phyloP scores from a whole-genome alignment of 805 yeast genomes.

The Ascoidea asiatica region DNA sequence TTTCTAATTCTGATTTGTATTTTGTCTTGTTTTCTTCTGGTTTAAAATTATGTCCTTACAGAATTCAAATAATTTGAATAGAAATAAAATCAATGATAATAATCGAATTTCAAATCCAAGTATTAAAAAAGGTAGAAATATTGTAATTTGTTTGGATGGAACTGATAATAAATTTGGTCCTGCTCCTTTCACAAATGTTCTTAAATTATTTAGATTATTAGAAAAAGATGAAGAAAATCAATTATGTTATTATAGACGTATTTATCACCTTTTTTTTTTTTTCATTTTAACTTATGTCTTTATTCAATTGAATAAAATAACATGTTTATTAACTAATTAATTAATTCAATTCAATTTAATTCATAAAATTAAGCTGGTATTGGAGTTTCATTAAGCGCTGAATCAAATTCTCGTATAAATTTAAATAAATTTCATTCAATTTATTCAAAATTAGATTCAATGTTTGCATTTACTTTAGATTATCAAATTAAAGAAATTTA shows the following conservation, averaged over 20 bases:
- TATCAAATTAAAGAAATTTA: constrained; percentile 47
- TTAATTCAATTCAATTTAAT: neutral
- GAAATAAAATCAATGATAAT: too few species aligned
- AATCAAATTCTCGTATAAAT: constrained; percentile 16
- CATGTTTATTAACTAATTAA: neutral
- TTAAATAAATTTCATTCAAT: too few species aligned
- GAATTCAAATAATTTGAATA: neutral
- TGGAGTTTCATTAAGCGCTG: constrained; percentile 36
- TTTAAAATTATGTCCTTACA: neutral
- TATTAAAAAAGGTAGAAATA: constrained; percentile 14
- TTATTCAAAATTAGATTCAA: constrained; percentile 22
- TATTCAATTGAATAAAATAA: neutral
- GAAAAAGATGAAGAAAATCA: constrained; percentile 31
- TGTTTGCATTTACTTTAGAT: constrained; percentile 41
- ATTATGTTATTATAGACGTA: constrained; percentile 48
- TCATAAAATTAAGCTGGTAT: constrained; percentile 34
- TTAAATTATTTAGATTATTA: constrained; percentile 37
- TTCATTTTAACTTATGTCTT: neutral
- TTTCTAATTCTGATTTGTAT: neutral
- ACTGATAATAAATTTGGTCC: constrained; percentile 47
- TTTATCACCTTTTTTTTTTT: constrained; percentile 5
- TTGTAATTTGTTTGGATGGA: constrained; percentile 51
- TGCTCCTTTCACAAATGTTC: constrained; percentile 37
- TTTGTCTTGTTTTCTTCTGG: neutral
- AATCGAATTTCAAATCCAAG: neutral